A percentile compares a stretch with the other conserved stretches of the same genome.
Evolutionary conservation across 345 rosid species (phyloP).

Genomic region (Bruguiera parviflora): DNA sequence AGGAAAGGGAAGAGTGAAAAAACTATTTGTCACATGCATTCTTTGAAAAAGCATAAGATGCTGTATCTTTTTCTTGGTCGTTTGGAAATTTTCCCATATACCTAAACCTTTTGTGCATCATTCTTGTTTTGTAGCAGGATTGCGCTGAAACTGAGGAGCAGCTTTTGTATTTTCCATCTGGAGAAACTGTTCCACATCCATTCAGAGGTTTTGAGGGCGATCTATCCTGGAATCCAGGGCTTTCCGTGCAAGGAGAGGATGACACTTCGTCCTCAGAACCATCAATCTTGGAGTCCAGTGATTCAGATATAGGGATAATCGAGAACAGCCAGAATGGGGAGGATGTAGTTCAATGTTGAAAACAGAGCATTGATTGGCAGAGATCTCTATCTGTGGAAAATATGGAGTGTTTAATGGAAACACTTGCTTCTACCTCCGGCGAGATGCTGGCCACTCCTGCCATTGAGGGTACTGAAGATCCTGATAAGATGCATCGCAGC

Average conservation of each 20-base stretch:
- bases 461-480: slow-evolving; percentile 22
- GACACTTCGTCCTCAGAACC: slow-evolving; percentile 41
- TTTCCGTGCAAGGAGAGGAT: slow-evolving; percentile 37
- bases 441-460: slow-evolving; percentile 32
- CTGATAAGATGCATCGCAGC: neutral
- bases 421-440: slow-evolving; percentile 20
- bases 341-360: slow-evolving; percentile 17
- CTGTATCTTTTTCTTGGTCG: too few relatives aligned
- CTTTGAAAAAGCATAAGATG: too few relatives aligned
- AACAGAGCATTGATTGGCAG: slow-evolving; percentile 20
- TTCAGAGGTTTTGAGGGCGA: slow-evolving; percentile 38
- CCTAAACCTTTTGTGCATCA: neutral
- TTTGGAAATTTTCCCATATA: neutral
- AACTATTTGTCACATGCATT: too few relatives aligned
- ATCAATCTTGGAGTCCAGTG: slow-evolving; percentile 40
- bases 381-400: too few relatives aligned
- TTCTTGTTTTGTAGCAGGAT: slow-evolving; percentile 38
- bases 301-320: slow-evolving; percentile 56
- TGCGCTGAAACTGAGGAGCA: slow-evolving; percentile 49
- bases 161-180: slow-evolving; percentile 47
- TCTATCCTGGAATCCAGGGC: slow-evolving; percentile 56
- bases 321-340: slow-evolving; percentile 40
- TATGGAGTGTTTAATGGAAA: too few relatives aligned
- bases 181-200: slow-evolving; percentile 36
- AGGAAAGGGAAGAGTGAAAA: too few relatives aligned